Evolutionary conservation across 805 yeast species (phyloP), one percentile per base, ranked within the genome.

Genomic region (Sugiyamaella valdiviana): DNA sequence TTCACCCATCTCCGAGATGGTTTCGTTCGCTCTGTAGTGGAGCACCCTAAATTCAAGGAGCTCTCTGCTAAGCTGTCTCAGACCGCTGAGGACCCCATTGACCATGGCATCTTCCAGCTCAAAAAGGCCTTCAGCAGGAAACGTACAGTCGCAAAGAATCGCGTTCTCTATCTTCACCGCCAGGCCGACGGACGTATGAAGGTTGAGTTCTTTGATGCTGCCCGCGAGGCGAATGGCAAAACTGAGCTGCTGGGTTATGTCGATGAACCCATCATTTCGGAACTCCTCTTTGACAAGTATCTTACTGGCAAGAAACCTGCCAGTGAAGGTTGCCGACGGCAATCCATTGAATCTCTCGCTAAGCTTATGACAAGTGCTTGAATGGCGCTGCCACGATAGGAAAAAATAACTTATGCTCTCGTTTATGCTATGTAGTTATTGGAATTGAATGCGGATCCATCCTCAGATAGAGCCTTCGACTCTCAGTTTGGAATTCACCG

Each of bases 1-100:
- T 89, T 85, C 66, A 80, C 80, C 53, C 98, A 93, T 63, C 67
- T 91, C 59, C 78, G 85, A 55, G 98, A 93, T 62, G 98, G 98
- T 0, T 77, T 93, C 52, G 77, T 88, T 43, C 83, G 90, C 63
- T 80, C 95, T 16, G 77, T 87, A 42, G 71, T 82, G 63, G 83
- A 87, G 32, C 79, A 79, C 59, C 80, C 83, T 2, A 68, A 74
- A 51, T 77, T 83, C 45, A 80, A 80, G 55, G 58, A 54, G 21
- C 55, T 51, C n/a, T 56, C 54, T 2, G 32, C 32, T 10, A 26
- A 6, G 32, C 6, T 26, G n/a, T 3, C 32, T 10, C 68, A 74
- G 36, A 68, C 68, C 26, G 78, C 73, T 2, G 68, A 64, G 20
- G 50, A 19, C 26, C 19, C 21, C 4, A 62, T 77, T n/a, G 71